Base-by-base conservation (phyloP, 805 yeast species). In the Saccharomycopsis malanga region DNA sequence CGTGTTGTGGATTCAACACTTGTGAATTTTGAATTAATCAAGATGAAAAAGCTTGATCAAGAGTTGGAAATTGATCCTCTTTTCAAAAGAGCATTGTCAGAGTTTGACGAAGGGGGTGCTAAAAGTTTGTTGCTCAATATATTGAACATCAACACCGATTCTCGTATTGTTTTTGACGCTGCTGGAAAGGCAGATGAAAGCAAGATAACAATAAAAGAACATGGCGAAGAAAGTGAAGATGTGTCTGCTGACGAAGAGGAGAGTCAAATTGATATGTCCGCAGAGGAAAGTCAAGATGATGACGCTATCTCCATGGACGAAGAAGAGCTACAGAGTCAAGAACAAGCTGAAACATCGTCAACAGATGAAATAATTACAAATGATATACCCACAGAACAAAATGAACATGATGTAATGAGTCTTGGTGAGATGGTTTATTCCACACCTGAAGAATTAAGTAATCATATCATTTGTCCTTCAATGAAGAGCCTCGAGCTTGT, bases 71-170 rank as follows among this genome's bases (percentile, higher is more conserved):
- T 82, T 32, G 91, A 84, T 62, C 91, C 91, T 0, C 66, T 84
- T 24, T 84, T 84, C 61, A 82, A 81, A 55, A 81, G 80, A 57
- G 83, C 87, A 0, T 65, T 83, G 42, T 78, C 87, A 0, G 89
- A 83, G 44, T 83, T 83, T 56, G 93, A 84, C 60, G 91, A 83
- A 64, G 89, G 89, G 34, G 91, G 93, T 2, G 81, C 91, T 5
- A 83, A 81, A 57, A 76, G 85, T 50, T 65, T 84, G 42, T 62
- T 83, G 37, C 59, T 81, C 52, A 83, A 83, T 53, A 76, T 85
- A 0, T 68, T 83, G 39, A 69, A 70, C 51, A 67, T 79, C 35
- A 46, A 46, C 23, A 40, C 34, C 21, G 48, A 48, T 7, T 24
- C 45, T 3, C 34, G 54, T 20, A 39, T 83, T 2, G 76, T 81